Base-by-base conservation (phyloP, 1,284 basidiomycete genomes). In the Volvariella surrecta region DNA sequence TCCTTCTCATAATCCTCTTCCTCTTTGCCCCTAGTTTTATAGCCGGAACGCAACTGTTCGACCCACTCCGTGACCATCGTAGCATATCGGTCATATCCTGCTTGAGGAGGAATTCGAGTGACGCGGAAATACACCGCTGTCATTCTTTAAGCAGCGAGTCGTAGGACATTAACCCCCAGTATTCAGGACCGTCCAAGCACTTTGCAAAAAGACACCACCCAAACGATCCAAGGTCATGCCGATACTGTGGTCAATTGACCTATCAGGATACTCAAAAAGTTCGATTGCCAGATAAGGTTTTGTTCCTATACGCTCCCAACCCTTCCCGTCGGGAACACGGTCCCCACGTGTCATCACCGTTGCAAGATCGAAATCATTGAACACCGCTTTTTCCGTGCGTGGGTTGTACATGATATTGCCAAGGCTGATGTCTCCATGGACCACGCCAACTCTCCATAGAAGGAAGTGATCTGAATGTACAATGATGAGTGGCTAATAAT, bases 291-390 rank as follows among this genome's bases (percentile, higher is more conserved):
- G 61, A 48, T 62, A 66, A 0, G 60, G 59, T 3, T 60, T 42
- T 3, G 56, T 60, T 4, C 62, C 60, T 0, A 53, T 59, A 8
- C 50, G 48, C 17, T 56, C 46, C 17, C 45, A 21, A 16, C 42
- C 42, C 38, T 28, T 40, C 15, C 2, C 32, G 37, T 16, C 50
- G 21, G 18, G 44, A 40, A 21, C 39, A 28, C 17, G 13, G 19
- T 37, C 2, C 22, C 3, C 32, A 39, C n/a, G 3, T 41, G 40
- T 1, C 28, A 39, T 28, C 7, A 49, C 15, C 24, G 44, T 34
- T 2, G 57, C 53, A 21, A 61, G 48, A 46, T 65, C 61, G 35
- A 54, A 63, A 37, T 65, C 59, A 8, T 53, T 58, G 8, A 67
- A 40, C 13, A 63, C 51, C 2, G 60, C 61, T 2, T 43, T 39